Evolutionary conservation across 2,329 filamentous ascomycete species (phyloP), one percentile per base, ranked within the genome.

Genomic region (Exophiala phaeomuriformis): DNA sequence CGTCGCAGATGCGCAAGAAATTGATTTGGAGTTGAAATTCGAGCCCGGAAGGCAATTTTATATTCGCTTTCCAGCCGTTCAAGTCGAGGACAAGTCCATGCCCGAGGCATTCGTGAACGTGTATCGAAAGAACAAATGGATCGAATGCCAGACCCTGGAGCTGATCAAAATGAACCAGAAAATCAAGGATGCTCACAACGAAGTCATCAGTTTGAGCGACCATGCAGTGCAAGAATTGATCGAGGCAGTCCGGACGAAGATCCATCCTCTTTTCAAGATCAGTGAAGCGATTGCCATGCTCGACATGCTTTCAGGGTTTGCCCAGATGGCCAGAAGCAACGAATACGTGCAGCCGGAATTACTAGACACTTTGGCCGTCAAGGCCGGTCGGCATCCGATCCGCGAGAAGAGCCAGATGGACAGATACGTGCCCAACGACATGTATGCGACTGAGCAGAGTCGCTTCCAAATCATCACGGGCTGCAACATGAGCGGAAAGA

Each of bases 401-500:
- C 75, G 84, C 3, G 88, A 94, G 69, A 86, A 83, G 65, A 80
- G 85, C 1, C 82, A 88, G 60, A 71, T 74, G 0, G 78, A 78
- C 43, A 82, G 80, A 27, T 95, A 87, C 65, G 76, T 97, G 2
- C 87, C 93, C 0, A 97, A 97, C 59, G 90, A 97, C 64, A 87
- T 90, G 30, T 97, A 90, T 64, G 85, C 88, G 2, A 86, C 84
- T 0, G 78, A 85, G 33, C 83, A 91, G 56, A 83, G 83, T 35
- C 82, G 90, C 1, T 95, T 96, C 64, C 90, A 97, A 61, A 86
- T 97, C 57, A 84, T 98, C 58, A 97, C 91, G 0, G 91, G 93
- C 2, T 94, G 88, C 67, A 98, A 98, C 64, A 98, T 98, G 93
- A 95, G 89, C 63, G 93, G 90, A 0, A 98, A 97, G 68, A 95